Evolutionary conservation across 2,329 filamentous ascomycete genomes (phyloP).

Genomic region (Rhinocladiella similis): DNA sequence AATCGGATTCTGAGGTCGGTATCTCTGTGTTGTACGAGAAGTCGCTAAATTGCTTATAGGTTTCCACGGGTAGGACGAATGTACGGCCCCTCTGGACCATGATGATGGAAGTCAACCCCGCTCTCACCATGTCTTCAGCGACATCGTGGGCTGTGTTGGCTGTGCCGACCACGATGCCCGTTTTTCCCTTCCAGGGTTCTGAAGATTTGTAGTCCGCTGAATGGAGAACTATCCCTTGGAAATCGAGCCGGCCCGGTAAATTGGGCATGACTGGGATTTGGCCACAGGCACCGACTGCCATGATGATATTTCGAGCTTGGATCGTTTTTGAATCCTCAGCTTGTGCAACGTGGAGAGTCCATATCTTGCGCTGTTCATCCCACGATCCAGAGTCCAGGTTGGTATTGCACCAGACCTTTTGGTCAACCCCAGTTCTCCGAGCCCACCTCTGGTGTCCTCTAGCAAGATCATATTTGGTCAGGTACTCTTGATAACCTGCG

Average conservation of each 20-base stretch:
- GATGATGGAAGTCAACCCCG: constrained; percentile 44
- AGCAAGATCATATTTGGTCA: constrained; percentile 32
- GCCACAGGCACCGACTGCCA: constrained; percentile 15
- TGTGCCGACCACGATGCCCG: constrained; percentile 48
- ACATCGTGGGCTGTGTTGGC: constrained; percentile 52
- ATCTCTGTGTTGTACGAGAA: constrained; percentile 25
- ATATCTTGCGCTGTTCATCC: constrained; percentile 40
- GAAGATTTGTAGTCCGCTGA: constrained; percentile 37
- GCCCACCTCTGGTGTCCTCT: constrained; percentile 25
- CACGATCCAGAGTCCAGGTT: constrained; percentile 41
- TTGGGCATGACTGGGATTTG: constrained; percentile 27
- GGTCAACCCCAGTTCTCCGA: constrained; percentile 29
- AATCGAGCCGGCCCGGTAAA: constrained; percentile 33
- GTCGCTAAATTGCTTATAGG: constrained; percentile 25
- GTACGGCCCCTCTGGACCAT: constrained; percentile 49
- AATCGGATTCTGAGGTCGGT: constrained; percentile 27
- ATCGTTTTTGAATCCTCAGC: constrained; percentile 18
- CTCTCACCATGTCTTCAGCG: constrained; percentile 49
- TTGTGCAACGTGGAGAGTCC: constrained; percentile 38
- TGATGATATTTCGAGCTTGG: constrained; percentile 6
- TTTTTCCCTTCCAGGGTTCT: constrained; percentile 40
- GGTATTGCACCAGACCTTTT: constrained; percentile 47
- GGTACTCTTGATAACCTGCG: constrained; percentile 27
- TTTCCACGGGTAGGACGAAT: constrained; percentile 31
- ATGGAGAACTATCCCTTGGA: constrained; percentile 40